Evolutionary conservation across 2,329 filamentous ascomycete species (phyloP).

Genomic region (Lasiodiplodia gonubiensis): DNA sequence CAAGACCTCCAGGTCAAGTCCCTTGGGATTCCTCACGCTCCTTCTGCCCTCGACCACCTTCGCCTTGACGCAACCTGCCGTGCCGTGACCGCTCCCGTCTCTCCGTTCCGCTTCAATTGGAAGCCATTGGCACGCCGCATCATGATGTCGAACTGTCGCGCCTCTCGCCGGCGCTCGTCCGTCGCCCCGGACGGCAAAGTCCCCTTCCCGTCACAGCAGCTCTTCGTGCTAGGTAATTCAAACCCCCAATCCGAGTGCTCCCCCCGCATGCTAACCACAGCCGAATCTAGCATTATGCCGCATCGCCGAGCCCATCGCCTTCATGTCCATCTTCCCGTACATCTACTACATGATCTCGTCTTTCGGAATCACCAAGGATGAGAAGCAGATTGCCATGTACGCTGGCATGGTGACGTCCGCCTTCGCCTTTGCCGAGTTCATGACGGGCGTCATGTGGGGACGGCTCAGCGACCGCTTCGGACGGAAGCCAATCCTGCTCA

Average conservation of each 20-base stretch:
- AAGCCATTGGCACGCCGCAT: conserved; percentile 18
- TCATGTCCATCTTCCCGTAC: conserved; percentile 99
- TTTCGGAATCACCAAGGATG: conserved; percentile 81
- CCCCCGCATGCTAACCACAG: conserved; percentile 15
- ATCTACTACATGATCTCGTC: conserved; percentile 97
- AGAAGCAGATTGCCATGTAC: conserved; percentile 84
- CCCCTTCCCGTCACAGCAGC: conserved; percentile 63
- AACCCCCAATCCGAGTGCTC: not conserved
- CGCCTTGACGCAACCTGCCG: conserved; percentile 4
- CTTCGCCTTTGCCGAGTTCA: conserved; percentile 95
- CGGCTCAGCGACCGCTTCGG: conserved; percentile 89
- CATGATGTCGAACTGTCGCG: conserved; percentile 26
- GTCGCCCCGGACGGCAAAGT: conserved; percentile 36
- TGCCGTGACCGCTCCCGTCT: conserved; percentile 7
- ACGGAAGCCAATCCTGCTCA: conserved; percentile 88
- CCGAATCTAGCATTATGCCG: conserved; percentile 75
- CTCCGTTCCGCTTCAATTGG: conserved; percentile 15
- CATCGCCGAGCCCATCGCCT: conserved; percentile 97
- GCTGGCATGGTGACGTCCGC: conserved; percentile 95
- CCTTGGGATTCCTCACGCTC: conserved; percentile 23
- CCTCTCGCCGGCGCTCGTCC: conserved; percentile 22
- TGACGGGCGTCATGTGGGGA: conserved; percentile 91
- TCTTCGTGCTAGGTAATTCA: conserved; percentile 61
- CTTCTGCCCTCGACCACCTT: conserved; percentile 6
- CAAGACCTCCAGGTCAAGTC: conserved; percentile 19